Evolutionary conservation across 495 filamentous ascomycete species (phyloP).

Genomic region (Podospora bellae-mahoneyi): DNA sequence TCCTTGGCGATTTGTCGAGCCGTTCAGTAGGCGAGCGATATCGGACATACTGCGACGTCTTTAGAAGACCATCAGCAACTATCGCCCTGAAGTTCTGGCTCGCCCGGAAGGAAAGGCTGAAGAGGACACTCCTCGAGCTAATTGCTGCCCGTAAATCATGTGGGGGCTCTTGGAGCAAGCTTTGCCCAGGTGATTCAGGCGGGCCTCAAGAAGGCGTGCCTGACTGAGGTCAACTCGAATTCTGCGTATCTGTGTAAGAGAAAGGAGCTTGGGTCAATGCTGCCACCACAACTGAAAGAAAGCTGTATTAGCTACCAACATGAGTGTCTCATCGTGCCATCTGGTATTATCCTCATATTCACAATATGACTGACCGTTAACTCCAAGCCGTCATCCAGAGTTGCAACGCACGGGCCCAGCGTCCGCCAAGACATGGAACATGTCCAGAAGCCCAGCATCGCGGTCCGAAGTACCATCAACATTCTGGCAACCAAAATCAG

Average conservation of each 20-base stretch:
- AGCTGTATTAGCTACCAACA: neutral
- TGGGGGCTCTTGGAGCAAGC: neutral
- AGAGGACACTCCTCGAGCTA: neutral
- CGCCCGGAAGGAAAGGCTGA: neutral
- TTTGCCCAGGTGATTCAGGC: neutral
- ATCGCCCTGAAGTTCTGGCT: neutral
- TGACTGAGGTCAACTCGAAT: neutral
- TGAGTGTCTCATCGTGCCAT: neutral
- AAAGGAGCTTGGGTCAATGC: neutral
- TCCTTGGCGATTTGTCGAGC: neutral
- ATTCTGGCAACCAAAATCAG: neutral
- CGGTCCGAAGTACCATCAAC: neutral
- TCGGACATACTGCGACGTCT: neutral
- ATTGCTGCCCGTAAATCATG: neutral
- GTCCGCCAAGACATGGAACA: neutral
- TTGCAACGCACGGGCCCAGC: neutral
- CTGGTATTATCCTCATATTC: neutral
- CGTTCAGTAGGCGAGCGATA: neutral
- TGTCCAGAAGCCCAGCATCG: slow-evolving; percentile 2
- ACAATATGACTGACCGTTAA: neutral
- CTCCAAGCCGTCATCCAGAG: neutral
- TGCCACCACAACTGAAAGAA: neutral
- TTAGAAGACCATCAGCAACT: neutral
- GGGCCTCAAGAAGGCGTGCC: neutral
- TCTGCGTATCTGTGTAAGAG: neutral